Conservation (phyloP, 2,329 filamentous ascomycete species). For the Hypoxylon sp. region DNA sequence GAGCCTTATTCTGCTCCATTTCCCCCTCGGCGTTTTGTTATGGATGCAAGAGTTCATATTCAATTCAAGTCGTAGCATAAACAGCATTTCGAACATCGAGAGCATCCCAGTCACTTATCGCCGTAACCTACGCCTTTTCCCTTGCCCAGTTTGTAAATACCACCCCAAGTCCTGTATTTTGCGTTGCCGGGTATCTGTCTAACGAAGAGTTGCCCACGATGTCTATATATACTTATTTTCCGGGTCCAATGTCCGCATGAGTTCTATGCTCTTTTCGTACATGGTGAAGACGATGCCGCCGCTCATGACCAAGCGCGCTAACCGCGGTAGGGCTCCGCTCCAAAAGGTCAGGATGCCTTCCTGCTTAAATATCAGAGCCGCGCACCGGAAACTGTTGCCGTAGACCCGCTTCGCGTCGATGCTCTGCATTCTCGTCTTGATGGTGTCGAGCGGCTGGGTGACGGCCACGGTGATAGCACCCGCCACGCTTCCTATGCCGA, state of each 20-base stretch:
- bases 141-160: conserved; percentile 9
- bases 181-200: conserved; percentile 42
- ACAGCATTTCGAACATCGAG: background rate
- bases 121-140: conserved; percentile 20
- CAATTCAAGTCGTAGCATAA: background rate
- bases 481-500: conserved; percentile 88
- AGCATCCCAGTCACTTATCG: conserved; percentile 1
- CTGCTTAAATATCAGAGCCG: conserved; percentile 83
- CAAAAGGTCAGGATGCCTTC: conserved; percentile 93
- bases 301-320: conserved; percentile 87
- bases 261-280: conserved; percentile 96
- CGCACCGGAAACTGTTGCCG: conserved; percentile 89
- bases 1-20: background rate
- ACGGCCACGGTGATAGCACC: conserved; percentile 90
- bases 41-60: background rate
- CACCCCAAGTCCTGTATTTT: conserved; percentile 5
- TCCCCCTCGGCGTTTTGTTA: background rate
- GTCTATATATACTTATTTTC: conserved; percentile 81
- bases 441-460: conserved; percentile 83
- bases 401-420: conserved; percentile 85
- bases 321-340: conserved; percentile 88
- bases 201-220: conserved; percentile 16
- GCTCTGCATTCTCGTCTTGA: conserved; percentile 99
- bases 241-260: conserved; percentile 84
- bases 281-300: conserved; percentile 98